Percentiles rank a stretch among this genome's conserved stretches.
Conservation (phyloP, 2,329 filamentous ascomycete genomes). For the Meredithiella fracta region DNA sequence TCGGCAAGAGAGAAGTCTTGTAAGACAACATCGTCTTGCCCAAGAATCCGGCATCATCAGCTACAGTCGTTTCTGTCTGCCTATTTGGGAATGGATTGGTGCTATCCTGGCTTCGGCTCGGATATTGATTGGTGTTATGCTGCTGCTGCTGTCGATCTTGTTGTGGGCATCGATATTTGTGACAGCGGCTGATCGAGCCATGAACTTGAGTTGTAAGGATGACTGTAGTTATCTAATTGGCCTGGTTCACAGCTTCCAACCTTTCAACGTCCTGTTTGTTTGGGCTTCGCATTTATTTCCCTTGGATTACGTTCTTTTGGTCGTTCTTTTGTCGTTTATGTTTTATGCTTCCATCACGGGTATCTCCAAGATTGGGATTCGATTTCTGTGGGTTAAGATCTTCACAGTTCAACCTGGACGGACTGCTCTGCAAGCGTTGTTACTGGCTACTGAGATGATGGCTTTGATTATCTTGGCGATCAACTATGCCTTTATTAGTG, state of each 20-base stretch:
- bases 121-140: conserved; percentile 63
- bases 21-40: conserved; percentile 74
- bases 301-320: conserved; percentile 80
- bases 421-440: conserved; percentile 78
- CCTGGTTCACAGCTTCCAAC: conserved; percentile 80
- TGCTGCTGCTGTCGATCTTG: conserved; percentile 57
- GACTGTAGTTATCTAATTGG: conserved; percentile 86
- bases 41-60: conserved; percentile 45
- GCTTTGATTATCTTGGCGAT: conserved; percentile 78
- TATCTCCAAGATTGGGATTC: conserved; percentile 73
- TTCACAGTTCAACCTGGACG: conserved; percentile 82
- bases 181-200: conserved; percentile 89
- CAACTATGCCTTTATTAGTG: conserved; percentile 83
- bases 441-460: conserved; percentile 80
- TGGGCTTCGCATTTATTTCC: conserved; percentile 72
- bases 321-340: conserved; percentile 67
- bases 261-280: conserved; percentile 78
- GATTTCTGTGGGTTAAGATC: conserved; percentile 87
- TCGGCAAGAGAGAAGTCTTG: conserved; percentile 80
- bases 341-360: conserved; percentile 80
- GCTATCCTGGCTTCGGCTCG: conserved; percentile 78
- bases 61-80: conserved; percentile 36
- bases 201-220: conserved; percentile 67
- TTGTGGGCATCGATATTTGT: conserved; percentile 88
- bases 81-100: conserved; percentile 62